Evolutionary conservation across 768 basidiomycete genomes (phyloP).

Genomic region (Coprinopsis strossmayeri): DNA sequence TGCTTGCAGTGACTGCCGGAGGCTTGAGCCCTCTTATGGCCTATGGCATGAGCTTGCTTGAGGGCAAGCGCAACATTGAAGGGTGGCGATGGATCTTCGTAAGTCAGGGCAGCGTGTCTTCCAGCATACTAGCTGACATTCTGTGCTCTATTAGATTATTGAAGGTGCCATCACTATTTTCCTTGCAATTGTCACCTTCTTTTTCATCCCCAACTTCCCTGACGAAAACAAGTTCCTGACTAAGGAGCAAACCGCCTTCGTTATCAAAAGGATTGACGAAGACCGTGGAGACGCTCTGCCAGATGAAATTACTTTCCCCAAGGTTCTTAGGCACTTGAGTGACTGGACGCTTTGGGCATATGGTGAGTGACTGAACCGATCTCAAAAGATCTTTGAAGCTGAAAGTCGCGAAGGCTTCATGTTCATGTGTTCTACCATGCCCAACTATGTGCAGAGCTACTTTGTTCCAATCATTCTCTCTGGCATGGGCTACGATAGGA

Average conservation of each 20-base stretch:
- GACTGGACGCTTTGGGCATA: slow-evolving; percentile 29
- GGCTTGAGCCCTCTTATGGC: slow-evolving; percentile 22
- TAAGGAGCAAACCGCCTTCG: slow-evolving; percentile 21
- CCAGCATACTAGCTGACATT: too few species aligned
- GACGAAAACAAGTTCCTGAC: slow-evolving; percentile 23
- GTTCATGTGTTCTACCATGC: slow-evolving; percentile 39
- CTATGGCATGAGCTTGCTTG: slow-evolving; percentile 17
- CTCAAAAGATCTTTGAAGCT: too few species aligned
- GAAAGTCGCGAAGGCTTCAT: too few species aligned
- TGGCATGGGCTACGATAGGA: slow-evolving; percentile 36
- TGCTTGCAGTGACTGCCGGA: slow-evolving; percentile 18
- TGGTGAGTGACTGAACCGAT: too few species aligned
- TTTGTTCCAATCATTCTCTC: slow-evolving; percentile 41
- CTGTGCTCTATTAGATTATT: slow-evolving; percentile 15
- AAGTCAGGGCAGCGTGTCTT: slow-evolving; percentile 1
- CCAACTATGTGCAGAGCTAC: slow-evolving; percentile 37
- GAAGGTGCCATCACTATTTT: slow-evolving; percentile 21
- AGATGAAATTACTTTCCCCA: slow-evolving; percentile 20
- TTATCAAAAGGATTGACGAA: slow-evolving; percentile 22
- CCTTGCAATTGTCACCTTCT: slow-evolving; percentile 17
- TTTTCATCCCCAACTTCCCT: slow-evolving; percentile 21
- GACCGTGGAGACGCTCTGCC: slow-evolving; percentile 27
- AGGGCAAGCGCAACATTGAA: slow-evolving; percentile 15
- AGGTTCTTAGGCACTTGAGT: slow-evolving; percentile 22
- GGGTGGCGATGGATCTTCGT: slow-evolving; percentile 27